Base-by-base conservation (phyloP, 352 stramenopile species). In the Globisporangium irregulare region DNA sequence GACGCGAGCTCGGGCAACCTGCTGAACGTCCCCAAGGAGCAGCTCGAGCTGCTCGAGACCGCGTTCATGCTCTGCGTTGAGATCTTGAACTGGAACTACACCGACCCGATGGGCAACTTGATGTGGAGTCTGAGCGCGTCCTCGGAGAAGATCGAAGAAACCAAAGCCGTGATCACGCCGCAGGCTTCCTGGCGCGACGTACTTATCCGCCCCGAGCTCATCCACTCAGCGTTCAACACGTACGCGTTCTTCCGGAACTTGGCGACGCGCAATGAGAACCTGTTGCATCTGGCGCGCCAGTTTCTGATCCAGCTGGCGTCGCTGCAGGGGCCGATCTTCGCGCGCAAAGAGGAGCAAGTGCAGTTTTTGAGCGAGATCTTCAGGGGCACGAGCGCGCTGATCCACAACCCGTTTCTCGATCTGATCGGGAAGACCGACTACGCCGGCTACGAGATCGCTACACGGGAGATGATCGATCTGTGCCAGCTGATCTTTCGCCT, bases 201-300 rank as follows among this genome's bases (percentile, higher is more conserved):
- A 29, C 69, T 95, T 1, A 79, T 92, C 32, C 83, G 85, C 4
- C 80, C 79, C 2, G 80, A 86, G 70, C 75, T 94, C 57, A 93
- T 94, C 70, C 85, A 94, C 72, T 86, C 83, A n/a, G 84, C 84
- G 9, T 94, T 92, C 72, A 92, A 94, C 67, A 93, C 86, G 34
- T 94, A 94, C 72, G 83, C 80, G 22, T 91, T 91, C 60, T 91
- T 93, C 62, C 81, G 86, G 12, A 87, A 81, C 59, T 70, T 93
- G 36, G 75, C 83, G 32, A 78, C 77, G 51, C 83, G 88, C 38
- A 93, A 92, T 55, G 85, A 90, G 22, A 82, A 72, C 29, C 63
- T 94, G 32, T 73, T 93, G n/a, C 86, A 94, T 67, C 79, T 93
- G 41, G 79, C 84, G 50, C 79, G 86, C 2, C 86, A 94, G 74